A percentile compares a stretch with the other conserved stretches of the same genome.
These are phyloP conservation scores for Tricholoma saponaceum DNA, from an alignment of 768 basidiomycete genomes.

Conservation along the genomic window DNA sequence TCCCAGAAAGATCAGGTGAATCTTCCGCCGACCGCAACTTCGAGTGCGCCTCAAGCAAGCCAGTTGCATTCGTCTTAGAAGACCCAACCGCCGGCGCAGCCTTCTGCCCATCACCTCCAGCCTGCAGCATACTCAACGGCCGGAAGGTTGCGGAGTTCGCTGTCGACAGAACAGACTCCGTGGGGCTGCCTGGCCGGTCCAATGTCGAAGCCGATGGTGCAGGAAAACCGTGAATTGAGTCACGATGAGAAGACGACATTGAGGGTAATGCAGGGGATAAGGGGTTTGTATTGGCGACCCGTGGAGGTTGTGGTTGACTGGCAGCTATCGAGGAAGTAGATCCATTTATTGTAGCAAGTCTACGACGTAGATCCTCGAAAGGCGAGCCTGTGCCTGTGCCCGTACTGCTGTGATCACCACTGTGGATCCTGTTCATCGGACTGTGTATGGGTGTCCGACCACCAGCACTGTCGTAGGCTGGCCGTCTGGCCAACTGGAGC, in stretches of 20 bases:
- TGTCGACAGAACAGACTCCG: slow-evolving; percentile 76
- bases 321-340: slow-evolving; percentile 62
- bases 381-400: slow-evolving; percentile 53
- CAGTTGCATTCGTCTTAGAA: slow-evolving; percentile 77
- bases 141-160: slow-evolving; percentile 61
- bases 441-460: slow-evolving; percentile 41
- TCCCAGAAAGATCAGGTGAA: slow-evolving; percentile 70
- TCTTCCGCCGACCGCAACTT: slow-evolving; percentile 55
- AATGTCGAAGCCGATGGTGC: slow-evolving; percentile 15
- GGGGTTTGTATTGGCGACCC: slow-evolving; percentile 22
- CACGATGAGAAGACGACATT: slow-evolving; percentile 24
- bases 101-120: slow-evolving; percentile 77
- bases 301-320: slow-evolving; percentile 32
- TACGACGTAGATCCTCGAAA: slow-evolving; percentile 74
- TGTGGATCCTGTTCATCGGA: slow-evolving; percentile 42
- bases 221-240: slow-evolving; percentile 20
- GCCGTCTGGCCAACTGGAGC: slow-evolving; percentile 31
- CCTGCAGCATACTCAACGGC: slow-evolving; percentile 57
- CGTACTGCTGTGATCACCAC: slow-evolving; percentile 38
- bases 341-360: slow-evolving; percentile 70
- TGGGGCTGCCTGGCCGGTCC: slow-evolving; percentile 73
- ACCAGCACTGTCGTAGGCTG: slow-evolving; percentile 30
- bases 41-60: slow-evolving; percentile 74
- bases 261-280: slow-evolving; percentile 33
- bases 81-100: slow-evolving; percentile 89